Conservation (phyloP, 768 basidiomycete species). For the Trametes punicea region DNA sequence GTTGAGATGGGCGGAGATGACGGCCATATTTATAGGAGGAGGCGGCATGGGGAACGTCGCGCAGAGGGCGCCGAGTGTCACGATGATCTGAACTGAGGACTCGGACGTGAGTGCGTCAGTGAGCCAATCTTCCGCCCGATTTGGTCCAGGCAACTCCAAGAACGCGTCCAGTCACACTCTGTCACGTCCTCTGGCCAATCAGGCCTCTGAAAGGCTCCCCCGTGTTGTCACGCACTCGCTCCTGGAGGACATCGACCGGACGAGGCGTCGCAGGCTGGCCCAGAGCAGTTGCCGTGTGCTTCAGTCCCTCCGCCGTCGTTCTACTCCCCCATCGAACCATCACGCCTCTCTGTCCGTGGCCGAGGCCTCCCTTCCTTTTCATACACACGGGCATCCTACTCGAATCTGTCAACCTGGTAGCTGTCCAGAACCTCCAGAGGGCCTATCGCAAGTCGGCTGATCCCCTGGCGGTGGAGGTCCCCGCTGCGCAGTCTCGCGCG, state of each 20-base stretch:
- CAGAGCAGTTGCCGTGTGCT: background rate
- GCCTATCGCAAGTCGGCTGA: background rate
- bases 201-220: no score
- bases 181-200: conserved; percentile 2
- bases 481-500: background rate
- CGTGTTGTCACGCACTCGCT: conserved; percentile 1
- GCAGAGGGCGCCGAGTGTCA: background rate
- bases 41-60: background rate
- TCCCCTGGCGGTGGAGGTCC: background rate
- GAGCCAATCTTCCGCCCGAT: background rate
- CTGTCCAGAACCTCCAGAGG: background rate
- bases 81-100: background rate
- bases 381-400: background rate
- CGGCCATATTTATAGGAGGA: conserved; percentile 12
- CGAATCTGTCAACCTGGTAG: background rate
- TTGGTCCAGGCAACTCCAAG: conserved; percentile 3
- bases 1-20: background rate
- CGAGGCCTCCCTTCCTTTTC: background rate
- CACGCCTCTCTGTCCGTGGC: background rate
- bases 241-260: background rate
- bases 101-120: background rate
- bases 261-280: background rate
- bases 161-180: conserved; percentile 1
- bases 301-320: background rate
- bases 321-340: conserved; percentile 7